Conservation (phyloP, 352 stramenopile species). For the Phytopythium ostracodes region DNA sequence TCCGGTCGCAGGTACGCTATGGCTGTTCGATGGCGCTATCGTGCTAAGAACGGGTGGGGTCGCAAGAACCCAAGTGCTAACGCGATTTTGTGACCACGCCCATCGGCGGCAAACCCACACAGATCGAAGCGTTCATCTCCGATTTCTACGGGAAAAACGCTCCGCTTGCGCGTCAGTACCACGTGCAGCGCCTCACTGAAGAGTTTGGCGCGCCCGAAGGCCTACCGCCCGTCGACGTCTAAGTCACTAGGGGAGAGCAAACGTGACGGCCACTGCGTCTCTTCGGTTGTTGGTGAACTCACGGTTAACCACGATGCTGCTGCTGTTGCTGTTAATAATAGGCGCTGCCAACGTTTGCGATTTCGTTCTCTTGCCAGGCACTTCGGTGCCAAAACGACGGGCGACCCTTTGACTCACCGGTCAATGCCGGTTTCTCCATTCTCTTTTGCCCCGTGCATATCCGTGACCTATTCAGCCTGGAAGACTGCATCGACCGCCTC, state of each 20-base stretch:
- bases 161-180: conserved; percentile 51
- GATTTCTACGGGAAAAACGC: conserved; percentile 66
- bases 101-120: neutral
- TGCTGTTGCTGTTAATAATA: conserved; percentile 2
- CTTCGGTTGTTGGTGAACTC: neutral
- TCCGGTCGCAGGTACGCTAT: conserved; percentile 51
- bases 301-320: neutral
- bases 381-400: neutral
- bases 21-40: neutral
- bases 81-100: neutral
- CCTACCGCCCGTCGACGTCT: conserved; percentile 8
- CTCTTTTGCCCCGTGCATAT: neutral
- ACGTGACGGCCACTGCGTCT: neutral
- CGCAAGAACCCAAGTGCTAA: neutral
- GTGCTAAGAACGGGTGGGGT: no score
- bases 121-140: conserved; percentile 76
- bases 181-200: conserved; percentile 51
- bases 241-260: conserved; percentile 2
- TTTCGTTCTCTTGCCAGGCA: neutral
- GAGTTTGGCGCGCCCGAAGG: conserved; percentile 36
- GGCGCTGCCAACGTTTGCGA: neutral
- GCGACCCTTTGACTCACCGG: neutral
- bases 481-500: neutral
- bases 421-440: neutral
- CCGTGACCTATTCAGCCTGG: neutral